A percentile compares a stretch with the other conserved stretches of the same genome.
Conservation (phyloP, 2,329 filamentous ascomycete genomes). For the Trichoderma gracile region DNA sequence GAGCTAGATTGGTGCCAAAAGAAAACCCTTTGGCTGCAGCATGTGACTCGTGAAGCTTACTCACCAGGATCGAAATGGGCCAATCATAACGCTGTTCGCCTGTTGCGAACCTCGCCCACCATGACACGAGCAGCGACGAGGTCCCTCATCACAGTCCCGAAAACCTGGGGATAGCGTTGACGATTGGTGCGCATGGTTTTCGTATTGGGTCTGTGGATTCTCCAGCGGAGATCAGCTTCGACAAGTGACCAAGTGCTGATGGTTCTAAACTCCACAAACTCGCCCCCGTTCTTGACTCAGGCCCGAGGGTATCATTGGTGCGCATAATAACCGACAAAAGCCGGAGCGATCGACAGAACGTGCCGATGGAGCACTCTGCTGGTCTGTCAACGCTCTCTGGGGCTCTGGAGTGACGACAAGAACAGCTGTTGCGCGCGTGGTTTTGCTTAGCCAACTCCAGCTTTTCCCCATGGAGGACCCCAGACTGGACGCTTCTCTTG, state of each 20-base stretch:
- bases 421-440: background rate
- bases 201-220: background rate
- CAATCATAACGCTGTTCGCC: background rate
- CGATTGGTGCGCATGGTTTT: conserved; percentile 8
- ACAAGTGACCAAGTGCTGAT: background rate
- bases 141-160: background rate
- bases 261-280: background rate
- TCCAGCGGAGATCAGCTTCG: conserved; percentile 2
- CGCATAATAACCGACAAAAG: background rate
- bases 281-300: conserved; percentile 9
- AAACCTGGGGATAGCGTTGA: background rate
- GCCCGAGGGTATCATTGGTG: background rate
- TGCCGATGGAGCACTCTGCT: background rate
- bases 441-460: background rate
- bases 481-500: background rate
- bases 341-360: background rate
- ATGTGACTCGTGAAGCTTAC: background rate
- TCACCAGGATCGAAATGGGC: background rate
- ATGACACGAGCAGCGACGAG: background rate
- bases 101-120: background rate
- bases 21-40: background rate
- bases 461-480: background rate
- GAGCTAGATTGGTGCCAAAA: background rate
- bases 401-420: background rate
- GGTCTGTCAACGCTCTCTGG: background rate